Evolutionary conservation across 371 early-diverging fungal species (phyloP), one percentile per base, ranked within the genome.

Genomic region (Mucor ambiguus): DNA sequence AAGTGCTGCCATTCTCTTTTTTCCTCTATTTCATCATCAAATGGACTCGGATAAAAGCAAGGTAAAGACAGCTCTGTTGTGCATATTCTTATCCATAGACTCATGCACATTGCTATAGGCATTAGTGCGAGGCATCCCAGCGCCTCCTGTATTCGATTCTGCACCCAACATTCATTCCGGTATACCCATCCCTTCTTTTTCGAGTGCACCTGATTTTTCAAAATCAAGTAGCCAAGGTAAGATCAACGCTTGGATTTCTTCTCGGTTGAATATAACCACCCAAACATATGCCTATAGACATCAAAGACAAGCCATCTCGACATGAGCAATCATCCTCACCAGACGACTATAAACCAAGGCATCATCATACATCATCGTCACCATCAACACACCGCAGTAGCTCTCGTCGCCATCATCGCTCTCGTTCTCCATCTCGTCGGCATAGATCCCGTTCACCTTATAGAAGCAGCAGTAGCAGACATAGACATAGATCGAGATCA

Each of bases 201-300:
- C 77, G 2, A 76, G 77, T 38, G 79, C 79, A 20, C 79, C 79
- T 12, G 73, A 79, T 33, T 54, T 79, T 22, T 61, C 67, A 58
- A 57, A 32, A 32, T 28, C 38, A 37, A 29, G 37, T 3, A 1
- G 48, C 63, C 64, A 44, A 64, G 70, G 60, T 65, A 60, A 26
- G 24, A 4, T 4, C 30, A 30, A 30, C 7, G 30, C 30, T 7
- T 30, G 7, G 30, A 2, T 30, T 30, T 30, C 30, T 30, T 30
- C 7, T 7, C 7, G 30, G 4, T 30, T 3, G 18, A 7, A 29
- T 2, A 32, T 12, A 24, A 12, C 14, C 35, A 18, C 24, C 28
- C 14, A 28, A 8, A 33, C 7, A 2, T 3, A n/a, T 24, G 8
- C 16, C 41, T 3, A 4, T 29, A 60, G 28, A 6, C 10, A 48